Percentiles rank a stretch among this genome's conserved stretches.
These are phyloP conservation scores for Danielia reshetovae DNA, from an alignment of 805 yeast genomes.

Conservation along the genomic window DNA sequence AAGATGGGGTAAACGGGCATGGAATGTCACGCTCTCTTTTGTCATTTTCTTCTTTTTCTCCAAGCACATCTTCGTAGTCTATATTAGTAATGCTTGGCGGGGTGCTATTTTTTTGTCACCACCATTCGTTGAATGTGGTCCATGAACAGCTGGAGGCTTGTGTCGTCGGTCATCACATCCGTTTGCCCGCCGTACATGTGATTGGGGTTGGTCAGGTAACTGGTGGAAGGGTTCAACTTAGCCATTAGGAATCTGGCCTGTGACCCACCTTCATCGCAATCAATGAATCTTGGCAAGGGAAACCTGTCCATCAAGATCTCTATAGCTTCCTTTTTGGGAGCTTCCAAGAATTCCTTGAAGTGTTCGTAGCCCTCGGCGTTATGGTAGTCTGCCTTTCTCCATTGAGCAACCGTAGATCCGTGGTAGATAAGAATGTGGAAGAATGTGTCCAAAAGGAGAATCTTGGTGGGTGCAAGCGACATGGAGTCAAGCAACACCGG, in stretches of 20 bases:
- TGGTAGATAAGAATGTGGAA: constrained; percentile 66
- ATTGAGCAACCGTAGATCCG: constrained; percentile 62
- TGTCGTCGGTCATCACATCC: constrained; percentile 56
- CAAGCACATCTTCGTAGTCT: too few relatives aligned
- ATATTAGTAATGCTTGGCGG: not conserved
- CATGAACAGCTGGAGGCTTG: constrained; percentile 54
- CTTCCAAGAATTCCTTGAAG: constrained; percentile 55
- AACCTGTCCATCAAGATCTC: constrained; percentile 61
- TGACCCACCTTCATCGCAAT: constrained; percentile 73
- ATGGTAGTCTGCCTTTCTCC: constrained; percentile 65
- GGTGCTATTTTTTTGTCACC: constrained; percentile 10
- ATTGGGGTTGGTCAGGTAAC: constrained; percentile 41
- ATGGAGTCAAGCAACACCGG: constrained; percentile 63
- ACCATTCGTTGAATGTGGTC: constrained; percentile 45
- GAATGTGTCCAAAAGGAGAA: constrained; percentile 60
- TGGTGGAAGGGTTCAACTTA: constrained; percentile 63
- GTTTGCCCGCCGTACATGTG: constrained; percentile 26
- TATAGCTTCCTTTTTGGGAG: constrained; percentile 63
- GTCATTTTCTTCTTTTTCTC: too few relatives aligned
- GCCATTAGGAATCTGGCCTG: constrained; percentile 71
- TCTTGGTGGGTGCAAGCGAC: constrained; percentile 54
- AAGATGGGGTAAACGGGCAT: constrained; percentile 1
- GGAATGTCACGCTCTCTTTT: too few relatives aligned
- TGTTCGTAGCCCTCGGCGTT: constrained; percentile 56
- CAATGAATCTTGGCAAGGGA: constrained; percentile 70